Percentiles rank a stretch among this genome's conserved stretches.
phyloP scores from a whole-genome alignment of 805 yeast species.

The Lachancea kluyveri region DNA sequence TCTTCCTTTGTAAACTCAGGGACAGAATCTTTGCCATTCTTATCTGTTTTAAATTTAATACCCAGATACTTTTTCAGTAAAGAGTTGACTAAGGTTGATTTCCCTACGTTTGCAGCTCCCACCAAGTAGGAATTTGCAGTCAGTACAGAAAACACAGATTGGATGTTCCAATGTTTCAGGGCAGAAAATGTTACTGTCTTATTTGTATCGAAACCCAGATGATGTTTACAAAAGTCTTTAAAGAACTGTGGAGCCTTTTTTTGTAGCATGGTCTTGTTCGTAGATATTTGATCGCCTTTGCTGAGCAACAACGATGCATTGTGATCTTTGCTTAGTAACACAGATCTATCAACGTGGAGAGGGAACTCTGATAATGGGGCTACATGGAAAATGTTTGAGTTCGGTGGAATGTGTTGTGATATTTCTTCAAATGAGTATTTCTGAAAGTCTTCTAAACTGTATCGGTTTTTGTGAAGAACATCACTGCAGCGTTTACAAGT shows the following conservation, averaged over 20 bases:
- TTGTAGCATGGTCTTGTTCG: slow-evolving; percentile 14
- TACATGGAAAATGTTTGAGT: slow-evolving; percentile 50
- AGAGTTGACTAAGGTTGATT: slow-evolving; percentile 52
- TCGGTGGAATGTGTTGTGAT: slow-evolving; percentile 33
- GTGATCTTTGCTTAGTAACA: slow-evolving; percentile 12
- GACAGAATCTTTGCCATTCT: slow-evolving; percentile 6
- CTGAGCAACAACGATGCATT: slow-evolving; percentile 19
- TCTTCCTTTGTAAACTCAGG: slow-evolving; percentile 4
- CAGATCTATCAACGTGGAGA: slow-evolving; percentile 37
- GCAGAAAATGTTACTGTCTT: slow-evolving; percentile 25
- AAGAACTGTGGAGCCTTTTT: slow-evolving; percentile 29
- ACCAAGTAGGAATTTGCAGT: slow-evolving; percentile 40
- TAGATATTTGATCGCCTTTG: slow-evolving; percentile 29
- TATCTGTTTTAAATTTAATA: slow-evolving; percentile 10
- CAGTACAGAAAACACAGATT: slow-evolving; percentile 16
- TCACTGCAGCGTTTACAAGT: slow-evolving; percentile 52
- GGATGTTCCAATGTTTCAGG: slow-evolving; percentile 24
- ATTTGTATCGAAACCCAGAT: slow-evolving; percentile 25
- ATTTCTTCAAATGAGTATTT: slow-evolving; percentile 28
- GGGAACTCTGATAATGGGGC: slow-evolving; percentile 73
- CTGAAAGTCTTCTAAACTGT: slow-evolving; percentile 31
- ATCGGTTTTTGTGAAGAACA: slow-evolving; percentile 40
- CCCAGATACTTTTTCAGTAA: slow-evolving; percentile 32
- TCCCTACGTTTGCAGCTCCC: slow-evolving; percentile 68
- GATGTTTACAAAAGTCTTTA: slow-evolving; percentile 24